Percentiles rank a stretch among this genome's conserved stretches.
Conservation (phyloP, 225 moss, liverwort and hornwort genomes). For the Straminergon stramineum region DNA sequence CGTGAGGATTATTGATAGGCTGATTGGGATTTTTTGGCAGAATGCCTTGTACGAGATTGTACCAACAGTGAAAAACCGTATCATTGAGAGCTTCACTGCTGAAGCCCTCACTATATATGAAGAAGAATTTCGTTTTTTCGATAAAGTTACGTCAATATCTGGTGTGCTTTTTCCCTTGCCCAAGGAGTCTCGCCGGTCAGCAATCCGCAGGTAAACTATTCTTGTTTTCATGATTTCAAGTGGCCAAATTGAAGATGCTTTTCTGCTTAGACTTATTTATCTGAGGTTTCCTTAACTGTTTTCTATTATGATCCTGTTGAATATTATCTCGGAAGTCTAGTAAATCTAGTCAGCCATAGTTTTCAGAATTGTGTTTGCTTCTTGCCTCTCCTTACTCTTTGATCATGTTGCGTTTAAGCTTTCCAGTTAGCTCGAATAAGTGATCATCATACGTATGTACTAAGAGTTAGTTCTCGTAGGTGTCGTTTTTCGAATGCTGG, state of each 20-base stretch:
- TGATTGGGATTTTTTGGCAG: slow-evolving; percentile 18
- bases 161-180: slow-evolving; percentile 68
- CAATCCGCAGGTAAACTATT: slow-evolving; percentile 52
- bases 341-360: neutral
- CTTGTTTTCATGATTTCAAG: neutral
- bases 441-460: neutral
- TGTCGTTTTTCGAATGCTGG: neutral
- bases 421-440: neutral
- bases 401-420: neutral
- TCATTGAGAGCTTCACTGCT: slow-evolving; percentile 68
- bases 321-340: neutral
- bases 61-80: slow-evolving; percentile 54
- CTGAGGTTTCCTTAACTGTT: neutral
- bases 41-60: slow-evolving; percentile 59
- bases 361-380: neutral
- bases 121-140: slow-evolving; percentile 74
- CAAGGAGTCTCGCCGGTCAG: slow-evolving; percentile 68
- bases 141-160: slow-evolving; percentile 80
- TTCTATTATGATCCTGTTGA: neutral
- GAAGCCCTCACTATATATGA: slow-evolving; percentile 56
- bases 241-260: neutral
- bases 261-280: neutral
- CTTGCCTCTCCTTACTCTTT: neutral
- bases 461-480: neutral
- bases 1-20: neutral